Evolutionary conservation across 1,284 basidiomycete species (phyloP), one percentile per base, ranked within the genome.

Genomic region (Rhodotorula sp.): DNA sequence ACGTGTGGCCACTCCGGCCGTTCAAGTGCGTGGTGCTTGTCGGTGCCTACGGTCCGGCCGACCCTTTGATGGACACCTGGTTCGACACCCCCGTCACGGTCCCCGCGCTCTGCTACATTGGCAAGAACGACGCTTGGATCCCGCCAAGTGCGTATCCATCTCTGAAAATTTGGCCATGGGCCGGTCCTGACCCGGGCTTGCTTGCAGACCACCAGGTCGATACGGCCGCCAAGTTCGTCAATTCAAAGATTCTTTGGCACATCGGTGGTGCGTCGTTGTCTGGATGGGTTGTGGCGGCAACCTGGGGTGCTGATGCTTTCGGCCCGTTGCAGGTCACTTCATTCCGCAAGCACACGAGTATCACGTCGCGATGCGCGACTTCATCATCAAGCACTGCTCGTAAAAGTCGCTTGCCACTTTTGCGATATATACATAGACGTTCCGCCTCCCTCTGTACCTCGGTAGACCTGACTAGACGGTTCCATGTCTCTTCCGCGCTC

Each of bases 71-170:
- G 17, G 23, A 58, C n/a, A 17, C 21, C 23, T 58, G 57, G 57
- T 58, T 58, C 57, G 57, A 58, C 23, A 16, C 57, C 23, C 57
- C 57, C 5, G n/a, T 58, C 4, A n/a, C 13, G 23, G 23, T 23
- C 16, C 57, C 57, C 44, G 46, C 57, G 14, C 57, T 58, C 44
- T n/a, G 34, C 44, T 8, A 46, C 44, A 58, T 58, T n/a, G 57
- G 57, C 23, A n/a, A 44, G 57, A 58, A 58, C 57, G 57, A 58
- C 57, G 44, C 44, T 9, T 58, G 57, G 57, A 58, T 58, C 23
- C 57, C 42, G 21, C 57, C 57, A 4, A 44, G 57, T 58, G 7
- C 23, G 57, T 53, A 23, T 42, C 55, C 14, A 17, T 21, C 34
- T 42, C 41, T 9, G 1, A 7, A 34, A 10, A 23, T 42, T 41